Conservation (phyloP, 208 protist species). For the Crithidia bombi region DNA sequence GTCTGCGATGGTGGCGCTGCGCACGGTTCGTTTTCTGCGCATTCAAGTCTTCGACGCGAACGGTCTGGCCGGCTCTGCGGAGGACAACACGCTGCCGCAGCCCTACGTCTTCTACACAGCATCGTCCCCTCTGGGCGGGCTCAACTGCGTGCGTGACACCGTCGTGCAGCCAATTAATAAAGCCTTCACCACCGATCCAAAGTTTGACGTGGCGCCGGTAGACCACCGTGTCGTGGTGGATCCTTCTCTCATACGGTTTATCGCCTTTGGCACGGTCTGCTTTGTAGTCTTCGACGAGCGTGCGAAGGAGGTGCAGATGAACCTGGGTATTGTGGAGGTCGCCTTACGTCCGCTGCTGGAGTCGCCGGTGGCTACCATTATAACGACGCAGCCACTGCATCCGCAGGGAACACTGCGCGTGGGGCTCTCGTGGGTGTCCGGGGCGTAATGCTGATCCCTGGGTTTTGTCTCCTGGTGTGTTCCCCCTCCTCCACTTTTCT, state of each 20-base stretch:
- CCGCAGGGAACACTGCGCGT: constrained; percentile 73
- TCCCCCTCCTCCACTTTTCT: too few relatives aligned
- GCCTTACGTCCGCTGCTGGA: constrained; percentile 66
- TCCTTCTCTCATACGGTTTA: constrained; percentile 59
- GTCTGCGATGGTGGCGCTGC: constrained; percentile 68
- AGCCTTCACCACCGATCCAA: constrained; percentile 51
- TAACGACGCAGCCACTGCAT: constrained; percentile 58
- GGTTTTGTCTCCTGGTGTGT: too few relatives aligned
- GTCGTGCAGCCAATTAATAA: constrained; percentile 57
- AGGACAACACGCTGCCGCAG: constrained; percentile 38
- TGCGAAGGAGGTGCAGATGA: constrained; percentile 61
- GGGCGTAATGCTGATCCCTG: constrained; percentile 5
- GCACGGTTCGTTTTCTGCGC: constrained; percentile 63
- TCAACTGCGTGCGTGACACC: constrained; percentile 76
- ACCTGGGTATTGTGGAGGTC: constrained; percentile 75
- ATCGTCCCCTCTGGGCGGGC: constrained; percentile 31
- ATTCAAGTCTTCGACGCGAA: constrained; percentile 75
- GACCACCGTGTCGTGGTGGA: constrained; percentile 85
- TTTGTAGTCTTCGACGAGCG: constrained; percentile 88
- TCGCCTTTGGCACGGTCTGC: constrained; percentile 61
- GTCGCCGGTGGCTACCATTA: constrained; percentile 66
- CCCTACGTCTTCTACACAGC: constrained; percentile 91
- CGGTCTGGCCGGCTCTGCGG: constrained; percentile 34
- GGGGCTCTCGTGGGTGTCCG: constrained; percentile 77
- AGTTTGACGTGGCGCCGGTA: constrained; percentile 69